These are phyloP conservation scores for Eleusine indica DNA, from an alignment of 176 grass and related monocot species.

Conservation along the genomic window DNA sequence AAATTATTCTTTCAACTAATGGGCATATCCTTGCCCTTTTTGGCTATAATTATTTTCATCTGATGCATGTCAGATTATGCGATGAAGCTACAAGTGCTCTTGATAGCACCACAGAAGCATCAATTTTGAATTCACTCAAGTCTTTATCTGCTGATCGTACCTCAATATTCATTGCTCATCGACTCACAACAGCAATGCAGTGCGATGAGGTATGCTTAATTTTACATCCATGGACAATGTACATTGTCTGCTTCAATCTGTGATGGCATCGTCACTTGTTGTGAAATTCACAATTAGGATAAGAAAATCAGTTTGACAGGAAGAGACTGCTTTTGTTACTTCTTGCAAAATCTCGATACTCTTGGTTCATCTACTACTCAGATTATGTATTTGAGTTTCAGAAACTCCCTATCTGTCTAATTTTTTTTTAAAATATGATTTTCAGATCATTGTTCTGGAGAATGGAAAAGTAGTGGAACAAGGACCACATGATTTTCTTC, in stretches of 20 bases:
- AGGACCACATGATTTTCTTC: conserved; percentile 82
- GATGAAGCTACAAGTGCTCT: conserved; percentile 98
- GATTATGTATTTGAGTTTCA: neutral
- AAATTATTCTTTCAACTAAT: neutral
- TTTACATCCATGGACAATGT: conserved; percentile 6
- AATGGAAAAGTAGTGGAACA: conserved; percentile 84
- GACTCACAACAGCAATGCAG: conserved; percentile 95
- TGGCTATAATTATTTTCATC: conserved; percentile 31
- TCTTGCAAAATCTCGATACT: neutral
- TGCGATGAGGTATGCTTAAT: conserved; percentile 74
- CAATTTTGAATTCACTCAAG: conserved; percentile 88
- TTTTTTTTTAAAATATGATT: conserved; percentile 38
- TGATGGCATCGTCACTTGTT: neutral
- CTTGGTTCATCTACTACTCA: conserved; percentile 1
- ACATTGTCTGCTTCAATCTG: neutral
- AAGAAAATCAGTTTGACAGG: conserved; percentile 1
- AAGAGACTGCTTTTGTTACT: conserved; percentile 35
- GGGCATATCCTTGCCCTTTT: conserved; percentile 11
- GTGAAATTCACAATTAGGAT: neutral
- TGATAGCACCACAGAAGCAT: conserved; percentile 96
- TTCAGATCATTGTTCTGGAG: conserved; percentile 96
- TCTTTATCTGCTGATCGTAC: conserved; percentile 69
- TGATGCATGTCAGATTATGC: conserved; percentile 62
- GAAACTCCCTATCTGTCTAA: neutral
- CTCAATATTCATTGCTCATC: conserved; percentile 92